Conservation (phyloP, 129 eudicot species). For the Smallanthus sonchifolius region DNA sequence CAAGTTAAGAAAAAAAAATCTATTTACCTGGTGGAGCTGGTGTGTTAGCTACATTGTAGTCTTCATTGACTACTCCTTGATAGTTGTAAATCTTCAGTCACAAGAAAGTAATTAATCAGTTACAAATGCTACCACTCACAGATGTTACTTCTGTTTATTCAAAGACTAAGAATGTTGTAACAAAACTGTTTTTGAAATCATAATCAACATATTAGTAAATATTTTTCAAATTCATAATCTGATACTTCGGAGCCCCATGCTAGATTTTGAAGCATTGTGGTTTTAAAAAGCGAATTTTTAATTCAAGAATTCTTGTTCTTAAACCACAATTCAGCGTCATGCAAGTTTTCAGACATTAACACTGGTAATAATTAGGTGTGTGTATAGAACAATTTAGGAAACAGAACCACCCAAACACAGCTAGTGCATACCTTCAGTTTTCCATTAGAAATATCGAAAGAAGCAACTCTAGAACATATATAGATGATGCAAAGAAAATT, state of each 20-base stretch:
- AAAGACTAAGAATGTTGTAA: neutral
- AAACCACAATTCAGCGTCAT: neutral
- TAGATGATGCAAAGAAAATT: neutral
- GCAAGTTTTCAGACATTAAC: neutral
- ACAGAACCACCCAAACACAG: neutral
- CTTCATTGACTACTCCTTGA: conserved; percentile 96
- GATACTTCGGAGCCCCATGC: neutral
- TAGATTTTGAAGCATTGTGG: neutral
- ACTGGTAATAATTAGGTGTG: neutral
- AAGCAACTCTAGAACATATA: neutral
- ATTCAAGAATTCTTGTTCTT: neutral
- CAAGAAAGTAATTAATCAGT: conserved; percentile 23
- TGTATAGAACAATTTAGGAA: neutral
- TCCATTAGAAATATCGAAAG: neutral
- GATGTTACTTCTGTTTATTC: neutral
- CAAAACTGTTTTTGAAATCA: neutral
- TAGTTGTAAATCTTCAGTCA: conserved; percentile 75
- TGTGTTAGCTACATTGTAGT: conserved; percentile 89
- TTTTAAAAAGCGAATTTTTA: neutral
- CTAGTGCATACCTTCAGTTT: neutral
- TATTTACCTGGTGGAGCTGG: conserved; percentile 81
- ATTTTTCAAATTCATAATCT: neutral
- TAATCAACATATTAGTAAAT: neutral
- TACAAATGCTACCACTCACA: neutral
- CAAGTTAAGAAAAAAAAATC: neutral